A percentile compares a stretch with the other conserved stretches of the same genome.
Evolutionary conservation across 306 rosid species (phyloP).

Genomic region (Psophocarpus tetragonolobus): DNA sequence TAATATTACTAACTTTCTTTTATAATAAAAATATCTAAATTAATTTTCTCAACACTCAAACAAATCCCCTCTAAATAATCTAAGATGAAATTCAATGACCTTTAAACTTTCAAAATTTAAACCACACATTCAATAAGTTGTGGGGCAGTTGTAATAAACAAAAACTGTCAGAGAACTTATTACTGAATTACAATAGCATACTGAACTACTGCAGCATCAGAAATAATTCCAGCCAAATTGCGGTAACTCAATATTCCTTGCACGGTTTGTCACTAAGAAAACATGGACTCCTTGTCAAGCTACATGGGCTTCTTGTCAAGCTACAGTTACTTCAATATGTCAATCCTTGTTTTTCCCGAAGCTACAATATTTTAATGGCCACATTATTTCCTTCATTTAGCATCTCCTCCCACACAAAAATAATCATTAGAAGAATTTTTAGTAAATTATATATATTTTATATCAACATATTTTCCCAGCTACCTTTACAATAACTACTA

Average conservation of each 20-base stretch:
- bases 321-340: background rate
- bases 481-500: constrained; percentile 29
- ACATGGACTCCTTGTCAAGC: background rate
- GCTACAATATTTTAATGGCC: background rate
- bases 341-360: background rate
- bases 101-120: no score
- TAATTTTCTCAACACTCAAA: no score
- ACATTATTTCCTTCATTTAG: background rate
- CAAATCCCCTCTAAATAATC: no score
- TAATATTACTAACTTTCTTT: no score
- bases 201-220: background rate
- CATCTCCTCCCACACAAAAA: background rate
- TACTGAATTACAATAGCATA: background rate
- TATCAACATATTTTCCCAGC: constrained; percentile 13
- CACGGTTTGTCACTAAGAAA: background rate
- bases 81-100: no score
- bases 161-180: background rate
- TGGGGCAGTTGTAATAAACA: no score
- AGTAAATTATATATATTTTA: constrained; percentile 10
- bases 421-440: constrained; percentile 14
- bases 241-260: background rate
- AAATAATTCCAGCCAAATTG: background rate
- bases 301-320: background rate
- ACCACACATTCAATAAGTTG: no score
- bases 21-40: no score